Evolutionary conservation across 108 stramenopile species (phyloP).

Genomic region (Pseudonitzschia multiseries): DNA sequence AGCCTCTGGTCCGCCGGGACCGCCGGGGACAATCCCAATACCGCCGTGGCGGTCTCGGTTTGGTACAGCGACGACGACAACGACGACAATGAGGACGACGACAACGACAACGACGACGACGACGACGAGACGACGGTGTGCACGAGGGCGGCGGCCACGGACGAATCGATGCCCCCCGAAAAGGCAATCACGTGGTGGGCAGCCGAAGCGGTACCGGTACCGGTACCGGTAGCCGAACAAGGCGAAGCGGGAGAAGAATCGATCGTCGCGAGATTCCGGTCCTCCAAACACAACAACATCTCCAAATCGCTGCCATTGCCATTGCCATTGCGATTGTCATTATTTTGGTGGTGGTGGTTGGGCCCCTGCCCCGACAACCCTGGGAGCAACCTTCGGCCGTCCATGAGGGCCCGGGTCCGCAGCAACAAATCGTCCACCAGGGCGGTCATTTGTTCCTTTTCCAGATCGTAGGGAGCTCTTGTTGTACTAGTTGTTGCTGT

Average conservation of each 20-base stretch:
- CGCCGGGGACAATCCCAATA: conserved; percentile 83
- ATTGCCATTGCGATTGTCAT: neutral
- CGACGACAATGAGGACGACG: conserved; percentile 19
- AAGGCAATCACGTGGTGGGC: conserved; percentile 76
- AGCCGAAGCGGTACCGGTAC: no score
- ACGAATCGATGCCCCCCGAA: conserved; percentile 93
- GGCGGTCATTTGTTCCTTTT: conserved; percentile 21
- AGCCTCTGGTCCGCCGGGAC: conserved; percentile 74
- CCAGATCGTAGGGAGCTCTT: neutral
- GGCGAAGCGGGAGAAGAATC: no score
- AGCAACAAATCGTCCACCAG: conserved; percentile 34
- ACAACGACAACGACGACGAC: conserved; percentile 51
- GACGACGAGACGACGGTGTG: conserved; percentile 39
- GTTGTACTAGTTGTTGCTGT: no score
- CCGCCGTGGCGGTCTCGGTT: conserved; percentile 54
- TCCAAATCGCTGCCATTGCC: neutral
- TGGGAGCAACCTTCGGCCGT: conserved; percentile 1
- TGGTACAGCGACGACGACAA: neutral
- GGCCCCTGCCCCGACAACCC: no score
- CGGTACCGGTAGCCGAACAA: no score
- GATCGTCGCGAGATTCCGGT: no score
- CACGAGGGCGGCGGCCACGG: conserved; percentile 80
- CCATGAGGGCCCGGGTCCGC: conserved; percentile 35
- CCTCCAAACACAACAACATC: no score
- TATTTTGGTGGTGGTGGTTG: no score